phyloP scores from a whole-genome alignment of 148 eudicot genomes.

The Talinum fruticosum region DNA sequence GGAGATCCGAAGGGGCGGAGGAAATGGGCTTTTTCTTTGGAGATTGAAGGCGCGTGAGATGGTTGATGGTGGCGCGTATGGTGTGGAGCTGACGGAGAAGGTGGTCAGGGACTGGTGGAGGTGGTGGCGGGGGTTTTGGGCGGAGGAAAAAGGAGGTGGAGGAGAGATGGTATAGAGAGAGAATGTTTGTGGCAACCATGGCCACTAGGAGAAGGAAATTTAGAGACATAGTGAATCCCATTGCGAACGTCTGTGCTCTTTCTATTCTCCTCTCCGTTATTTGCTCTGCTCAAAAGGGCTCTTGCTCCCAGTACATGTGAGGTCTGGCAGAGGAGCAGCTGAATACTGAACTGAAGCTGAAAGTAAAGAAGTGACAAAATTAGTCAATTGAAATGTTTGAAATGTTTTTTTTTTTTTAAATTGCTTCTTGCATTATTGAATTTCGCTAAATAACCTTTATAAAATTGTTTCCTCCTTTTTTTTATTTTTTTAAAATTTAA shows the following conservation, averaged over 20 bases:
- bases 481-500: no score
- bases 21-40: slow-evolving; percentile 19
- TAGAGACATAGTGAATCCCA: slow-evolving; percentile 76
- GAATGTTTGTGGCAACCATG: slow-evolving; percentile 83
- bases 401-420: no score
- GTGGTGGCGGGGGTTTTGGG: slow-evolving; percentile 23
- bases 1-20: slow-evolving; percentile 63
- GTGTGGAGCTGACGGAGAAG: slow-evolving; percentile 75
- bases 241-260: slow-evolving; percentile 21
- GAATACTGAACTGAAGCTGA: no score
- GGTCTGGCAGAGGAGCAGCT: no score
- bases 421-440: no score
- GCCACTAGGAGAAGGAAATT: slow-evolving; percentile 70
- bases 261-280: not conserved
- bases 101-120: slow-evolving; percentile 50
- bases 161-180: slow-evolving; percentile 87
- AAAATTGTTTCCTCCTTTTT: no score
- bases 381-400: no score
- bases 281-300: not conserved
- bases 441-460: no score
- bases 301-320: not conserved
- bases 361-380: no score
- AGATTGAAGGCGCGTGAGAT: slow-evolving; percentile 76
- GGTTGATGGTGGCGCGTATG: slow-evolving; percentile 87
- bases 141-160: slow-evolving; percentile 40